These are phyloP conservation scores for Sparassis latifolia DNA, from an alignment of 1,284 basidiomycete species.

Conservation along the genomic window DNA sequence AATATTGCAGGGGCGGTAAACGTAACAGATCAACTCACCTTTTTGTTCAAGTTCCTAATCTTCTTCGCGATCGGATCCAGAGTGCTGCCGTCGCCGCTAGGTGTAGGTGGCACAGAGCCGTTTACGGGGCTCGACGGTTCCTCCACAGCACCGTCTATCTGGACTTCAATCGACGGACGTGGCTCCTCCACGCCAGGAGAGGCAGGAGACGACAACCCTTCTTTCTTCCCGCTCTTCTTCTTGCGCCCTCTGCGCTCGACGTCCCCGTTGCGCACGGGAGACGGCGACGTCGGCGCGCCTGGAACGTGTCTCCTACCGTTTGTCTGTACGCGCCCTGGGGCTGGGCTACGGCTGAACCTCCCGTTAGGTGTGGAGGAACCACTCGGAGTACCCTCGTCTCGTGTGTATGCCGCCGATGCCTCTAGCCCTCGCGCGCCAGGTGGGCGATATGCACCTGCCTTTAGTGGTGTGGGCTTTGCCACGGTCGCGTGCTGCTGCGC, in stretches of 20 bases:
- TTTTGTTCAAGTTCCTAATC: slow-evolving; percentile 89
- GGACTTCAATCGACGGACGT: slow-evolving; percentile 30
- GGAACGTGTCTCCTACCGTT: slow-evolving; percentile 52
- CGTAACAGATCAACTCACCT: slow-evolving; percentile 37
- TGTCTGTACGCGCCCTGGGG: slow-evolving; percentile 38
- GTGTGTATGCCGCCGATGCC: slow-evolving; percentile 81
- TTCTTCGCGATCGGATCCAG: slow-evolving; percentile 86
- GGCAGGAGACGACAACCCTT: slow-evolving; percentile 22
- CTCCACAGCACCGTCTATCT: slow-evolving; percentile 23
- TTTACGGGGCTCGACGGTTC: slow-evolving; percentile 20
- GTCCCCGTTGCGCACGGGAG: slow-evolving; percentile 36
- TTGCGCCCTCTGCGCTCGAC: slow-evolving; percentile 47
- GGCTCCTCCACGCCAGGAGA: slow-evolving; percentile 19
- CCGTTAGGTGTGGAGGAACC: slow-evolving; percentile 57
- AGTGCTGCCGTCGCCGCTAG: slow-evolving; percentile 44
- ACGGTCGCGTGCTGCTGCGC: slow-evolving; percentile 37
- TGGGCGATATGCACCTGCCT: slow-evolving; percentile 83
- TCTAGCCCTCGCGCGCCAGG: slow-evolving; percentile 86
- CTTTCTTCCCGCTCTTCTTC: slow-evolving; percentile 47
- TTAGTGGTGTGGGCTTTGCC: slow-evolving; percentile 43
- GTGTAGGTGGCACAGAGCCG: slow-evolving; percentile 46
- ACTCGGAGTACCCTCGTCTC: slow-evolving; percentile 70
- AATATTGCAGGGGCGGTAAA: neutral
- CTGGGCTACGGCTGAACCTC: slow-evolving; percentile 54
- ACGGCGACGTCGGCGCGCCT: slow-evolving; percentile 52